Conservation (phyloP, 192 early-diverging fungal genomes). For the Entomortierella lignicola region DNA sequence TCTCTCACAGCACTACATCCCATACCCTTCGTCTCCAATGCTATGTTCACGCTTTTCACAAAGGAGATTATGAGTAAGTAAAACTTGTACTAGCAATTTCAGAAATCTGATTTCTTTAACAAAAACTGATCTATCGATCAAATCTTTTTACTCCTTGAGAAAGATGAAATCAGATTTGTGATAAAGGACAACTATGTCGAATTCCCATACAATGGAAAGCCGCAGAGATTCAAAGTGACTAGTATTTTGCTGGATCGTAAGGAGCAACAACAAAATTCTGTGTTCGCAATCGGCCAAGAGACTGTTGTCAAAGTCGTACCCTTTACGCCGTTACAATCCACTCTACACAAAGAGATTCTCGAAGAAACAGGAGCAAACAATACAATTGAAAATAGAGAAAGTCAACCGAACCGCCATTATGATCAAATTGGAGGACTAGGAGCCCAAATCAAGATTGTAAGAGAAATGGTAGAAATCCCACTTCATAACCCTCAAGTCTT, state of each 20-base stretch:
- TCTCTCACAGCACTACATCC: conserved; percentile 52
- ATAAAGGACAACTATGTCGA: conserved; percentile 61
- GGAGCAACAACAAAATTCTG: conserved; percentile 11
- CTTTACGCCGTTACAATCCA: conserved; percentile 26
- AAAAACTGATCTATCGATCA: background rate
- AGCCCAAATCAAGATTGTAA: conserved; percentile 75
- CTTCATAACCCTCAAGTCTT: conserved; percentile 81
- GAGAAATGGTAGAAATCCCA: conserved; percentile 87
- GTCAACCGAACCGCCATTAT: conserved; percentile 45
- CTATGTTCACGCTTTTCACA: conserved; percentile 61
- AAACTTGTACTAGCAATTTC: background rate
- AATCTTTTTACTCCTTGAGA: background rate
- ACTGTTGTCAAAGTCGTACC: conserved; percentile 54
- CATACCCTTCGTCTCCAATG: conserved; percentile 56
- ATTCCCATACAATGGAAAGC: conserved; percentile 65
- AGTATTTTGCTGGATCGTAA: conserved; percentile 22
- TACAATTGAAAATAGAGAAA: background rate
- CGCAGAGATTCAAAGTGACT: conserved; percentile 57
- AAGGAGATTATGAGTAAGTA: conserved; percentile 73
- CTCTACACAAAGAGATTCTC: conserved; percentile 18
- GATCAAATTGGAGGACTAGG: conserved; percentile 84
- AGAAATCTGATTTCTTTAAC: background rate
- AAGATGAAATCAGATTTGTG: conserved; percentile 72
- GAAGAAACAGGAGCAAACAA: conserved; percentile 3
- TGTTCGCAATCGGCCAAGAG: conserved; percentile 47